Conservation (phyloP, 2,329 filamentous ascomycete genomes). For the Hypoxylon sp. region DNA sequence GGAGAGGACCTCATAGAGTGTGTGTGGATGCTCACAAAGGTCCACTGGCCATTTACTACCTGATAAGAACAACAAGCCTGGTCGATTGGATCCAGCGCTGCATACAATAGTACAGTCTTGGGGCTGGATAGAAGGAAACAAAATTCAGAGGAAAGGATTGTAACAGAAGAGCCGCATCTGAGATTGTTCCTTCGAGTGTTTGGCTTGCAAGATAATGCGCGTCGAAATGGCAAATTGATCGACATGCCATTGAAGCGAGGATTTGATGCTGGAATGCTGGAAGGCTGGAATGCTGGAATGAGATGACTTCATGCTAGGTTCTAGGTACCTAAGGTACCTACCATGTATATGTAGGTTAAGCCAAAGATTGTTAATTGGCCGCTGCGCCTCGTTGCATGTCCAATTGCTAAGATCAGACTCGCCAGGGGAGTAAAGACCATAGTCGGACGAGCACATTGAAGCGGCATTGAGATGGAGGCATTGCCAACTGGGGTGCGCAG, state of each 20-base stretch:
- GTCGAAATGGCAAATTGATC: constrained; percentile 18
- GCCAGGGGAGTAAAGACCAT: neutral
- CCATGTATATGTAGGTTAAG: too few relatives aligned
- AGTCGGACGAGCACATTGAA: neutral
- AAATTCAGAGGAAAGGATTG: constrained; percentile 7
- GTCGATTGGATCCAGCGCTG: constrained; percentile 19
- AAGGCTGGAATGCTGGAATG: constrained; percentile 25
- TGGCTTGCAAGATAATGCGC: constrained; percentile 19
- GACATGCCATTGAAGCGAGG: constrained; percentile 7
- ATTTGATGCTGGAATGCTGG: constrained; percentile 13
- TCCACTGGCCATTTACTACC: constrained; percentile 27
- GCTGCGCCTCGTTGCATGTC: constrained; percentile 32
- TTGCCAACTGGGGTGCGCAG: constrained; percentile 30
- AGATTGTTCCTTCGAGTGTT: neutral
- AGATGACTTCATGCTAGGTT: constrained; percentile 27
- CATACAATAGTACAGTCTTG: constrained; percentile 13
- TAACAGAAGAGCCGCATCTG: neutral
- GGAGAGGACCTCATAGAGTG: constrained; percentile 33
- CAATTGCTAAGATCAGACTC: constrained; percentile 7
- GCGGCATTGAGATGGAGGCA: constrained; percentile 7
- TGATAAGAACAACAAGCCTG: constrained; percentile 10
- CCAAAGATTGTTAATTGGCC: constrained; percentile 6
- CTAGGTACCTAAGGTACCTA: too few relatives aligned
- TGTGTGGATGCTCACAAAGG: constrained; percentile 23
- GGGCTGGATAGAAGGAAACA: neutral